Evolutionary conservation across 2,329 filamentous ascomycete genomes (phyloP).

Genomic region (Paraphoma chrysanthemicola): DNA sequence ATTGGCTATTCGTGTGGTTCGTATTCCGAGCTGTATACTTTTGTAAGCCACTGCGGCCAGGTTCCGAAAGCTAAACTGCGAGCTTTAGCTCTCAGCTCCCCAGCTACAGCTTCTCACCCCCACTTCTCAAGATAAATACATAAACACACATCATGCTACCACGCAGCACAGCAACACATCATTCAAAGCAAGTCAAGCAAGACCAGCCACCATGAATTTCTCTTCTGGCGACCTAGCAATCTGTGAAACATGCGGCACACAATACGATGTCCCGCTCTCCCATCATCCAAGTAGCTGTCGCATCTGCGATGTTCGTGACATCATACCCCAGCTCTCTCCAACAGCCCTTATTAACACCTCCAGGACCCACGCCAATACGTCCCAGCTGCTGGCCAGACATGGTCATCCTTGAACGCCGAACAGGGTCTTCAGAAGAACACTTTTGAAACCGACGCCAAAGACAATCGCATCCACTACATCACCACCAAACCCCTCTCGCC

Average conservation of each 20-base stretch:
- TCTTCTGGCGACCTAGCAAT: slow-evolving; percentile 58
- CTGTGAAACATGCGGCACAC: slow-evolving; percentile 74
- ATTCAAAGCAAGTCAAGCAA: not conserved
- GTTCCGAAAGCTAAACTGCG: not conserved
- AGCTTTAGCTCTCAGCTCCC: not conserved
- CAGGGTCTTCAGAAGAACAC: slow-evolving; percentile 59
- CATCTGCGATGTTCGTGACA: slow-evolving; percentile 71
- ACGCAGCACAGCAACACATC: not conserved
- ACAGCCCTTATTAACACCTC: slow-evolving; percentile 9
- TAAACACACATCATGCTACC: slow-evolving; percentile 1
- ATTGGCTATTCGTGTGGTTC: not conserved
- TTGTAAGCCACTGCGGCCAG: not conserved
- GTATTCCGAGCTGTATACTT: not conserved
- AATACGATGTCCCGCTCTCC: slow-evolving; percentile 65
- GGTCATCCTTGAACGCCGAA: slow-evolving; percentile 65
- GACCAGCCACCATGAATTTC: slow-evolving; percentile 31
- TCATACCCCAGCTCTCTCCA: slow-evolving; percentile 2
- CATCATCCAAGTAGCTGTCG: slow-evolving; percentile 63
- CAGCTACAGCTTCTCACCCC: not conserved
- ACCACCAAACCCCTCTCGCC: slow-evolving; percentile 44
- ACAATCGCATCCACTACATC: slow-evolving; percentile 55
- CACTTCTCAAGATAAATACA: not conserved
- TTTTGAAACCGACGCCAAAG: slow-evolving; percentile 57
- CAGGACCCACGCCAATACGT: slow-evolving; percentile 72
- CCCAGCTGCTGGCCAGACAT: slow-evolving; percentile 68